Base-by-base conservation (phyloP, 106 monocot species). In the Allium fistulosum region DNA sequence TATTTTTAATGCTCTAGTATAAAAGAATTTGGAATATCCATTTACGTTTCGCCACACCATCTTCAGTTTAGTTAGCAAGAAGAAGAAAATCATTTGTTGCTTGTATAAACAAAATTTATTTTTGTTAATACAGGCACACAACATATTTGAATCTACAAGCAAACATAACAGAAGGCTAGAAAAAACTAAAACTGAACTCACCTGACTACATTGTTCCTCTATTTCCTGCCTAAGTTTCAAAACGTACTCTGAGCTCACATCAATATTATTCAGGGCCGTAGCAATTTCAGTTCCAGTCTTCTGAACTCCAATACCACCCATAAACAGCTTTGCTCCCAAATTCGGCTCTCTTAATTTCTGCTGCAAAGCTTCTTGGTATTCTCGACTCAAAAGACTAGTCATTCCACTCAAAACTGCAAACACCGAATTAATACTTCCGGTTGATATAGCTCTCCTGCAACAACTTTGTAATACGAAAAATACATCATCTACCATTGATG, bases 391-490 rank as follows among this genome's bases (percentile, higher is more conserved):
- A 68, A 99, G 83, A 46, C 84, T 99, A 11, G 77, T 80, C 0
- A 87, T 82, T 18, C 86, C 87, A 67, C 92, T 86, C 11, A 99
- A 26, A 46, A 99, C 80, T 2, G 97, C 87, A 63, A 99, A 65
- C 37, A 99, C 86, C 7, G 97, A 99, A 71, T 88, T 99, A 56
- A 78, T 80, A 76, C 92, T 99, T 11, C 72, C 81, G 2, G 92
- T 99, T 0, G 87, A 99, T 15, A 92, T 81, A 1, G 92, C 87
- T 64, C 97, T 84, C 76, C 84, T 78, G 63, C 84, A 99, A 71
- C 97, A 99, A 66, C 97, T 99, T 75, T 99, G 92, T 51, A 99
- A 75, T 57, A 99, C 97, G 48, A 80, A 99, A 62, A 99, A 99
- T 58, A 90, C 97, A 78, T 92, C 92, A 66, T 92, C 92, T 68